phyloP scores from a whole-genome alignment of 148 eudicot genomes.

The Gaultheria prostrata region DNA sequence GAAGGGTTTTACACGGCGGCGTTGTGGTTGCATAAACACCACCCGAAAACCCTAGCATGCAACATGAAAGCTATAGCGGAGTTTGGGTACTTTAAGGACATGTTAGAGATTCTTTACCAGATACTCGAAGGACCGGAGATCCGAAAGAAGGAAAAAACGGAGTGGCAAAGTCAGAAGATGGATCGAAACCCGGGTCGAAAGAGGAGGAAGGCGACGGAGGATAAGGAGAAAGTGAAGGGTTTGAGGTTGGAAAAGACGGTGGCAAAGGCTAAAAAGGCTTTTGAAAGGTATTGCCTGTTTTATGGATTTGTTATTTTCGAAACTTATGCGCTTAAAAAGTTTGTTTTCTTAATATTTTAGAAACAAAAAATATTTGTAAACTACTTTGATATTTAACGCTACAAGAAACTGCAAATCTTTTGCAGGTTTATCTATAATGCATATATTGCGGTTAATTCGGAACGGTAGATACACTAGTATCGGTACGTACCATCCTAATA shows the following conservation, averaged over 20 bases:
- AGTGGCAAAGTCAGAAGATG: not conserved
- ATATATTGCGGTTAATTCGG: too few relatives aligned
- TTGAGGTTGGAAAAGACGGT: slow-evolving; percentile 24
- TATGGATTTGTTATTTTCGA: too few relatives aligned
- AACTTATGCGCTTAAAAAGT: too few relatives aligned
- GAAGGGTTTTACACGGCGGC: slow-evolving; percentile 21
- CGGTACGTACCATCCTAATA: too few relatives aligned
- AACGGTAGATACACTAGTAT: too few relatives aligned
- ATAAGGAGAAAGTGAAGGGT: slow-evolving; percentile 12
- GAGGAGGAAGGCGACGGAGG: not conserved
- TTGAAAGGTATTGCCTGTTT: not conserved
- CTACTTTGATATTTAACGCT: too few relatives aligned
- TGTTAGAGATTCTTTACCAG: slow-evolving; percentile 17
- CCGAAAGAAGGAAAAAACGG: not conserved
- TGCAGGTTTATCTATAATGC: too few relatives aligned
- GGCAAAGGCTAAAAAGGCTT: slow-evolving; percentile 18
- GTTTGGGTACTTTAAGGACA: slow-evolving; percentile 24
- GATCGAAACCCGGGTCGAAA: slow-evolving; percentile 2
- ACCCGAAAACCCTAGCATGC: slow-evolving; percentile 26
- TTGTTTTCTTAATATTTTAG: too few relatives aligned
- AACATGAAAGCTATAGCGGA: not conserved
- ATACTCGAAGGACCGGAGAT: slow-evolving; percentile 16
- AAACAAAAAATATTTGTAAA: too few relatives aligned
- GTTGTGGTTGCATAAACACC: slow-evolving; percentile 22
- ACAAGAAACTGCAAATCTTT: too few relatives aligned